A percentile compares a stretch with the other conserved stretches of the same genome.
Conservation (phyloP, 2,329 filamentous ascomycete genomes). For the Alternaria arbusti region DNA sequence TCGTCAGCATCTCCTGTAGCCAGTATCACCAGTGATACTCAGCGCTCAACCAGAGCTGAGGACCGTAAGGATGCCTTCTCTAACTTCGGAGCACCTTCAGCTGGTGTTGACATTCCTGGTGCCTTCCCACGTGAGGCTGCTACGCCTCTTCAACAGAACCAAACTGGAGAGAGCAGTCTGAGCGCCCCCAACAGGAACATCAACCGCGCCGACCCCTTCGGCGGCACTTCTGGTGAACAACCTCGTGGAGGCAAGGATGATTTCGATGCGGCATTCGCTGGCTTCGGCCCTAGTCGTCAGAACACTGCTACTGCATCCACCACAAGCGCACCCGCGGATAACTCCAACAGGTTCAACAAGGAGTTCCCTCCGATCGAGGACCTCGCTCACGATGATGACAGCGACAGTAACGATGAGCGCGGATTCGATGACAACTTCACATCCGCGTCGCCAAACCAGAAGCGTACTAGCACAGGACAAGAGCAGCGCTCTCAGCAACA, state of each 20-base stretch:
- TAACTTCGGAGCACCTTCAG: conserved; percentile 44
- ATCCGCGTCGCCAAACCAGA: conserved; percentile 59
- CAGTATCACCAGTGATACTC: conserved; percentile 49
- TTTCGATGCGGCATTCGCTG: conserved; percentile 84
- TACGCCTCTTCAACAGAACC: conserved; percentile 56
- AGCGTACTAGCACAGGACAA: conserved; percentile 35
- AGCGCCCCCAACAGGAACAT: conserved; percentile 55
- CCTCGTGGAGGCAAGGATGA: conserved; percentile 69
- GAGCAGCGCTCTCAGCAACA: conserved; percentile 34
- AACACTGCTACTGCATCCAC: conserved; percentile 50
- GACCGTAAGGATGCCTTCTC: conserved; percentile 51
- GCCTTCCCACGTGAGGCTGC: conserved; percentile 54
- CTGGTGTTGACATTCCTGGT: conserved; percentile 50
- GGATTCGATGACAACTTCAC: conserved; percentile 96
- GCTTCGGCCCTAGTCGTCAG: conserved; percentile 66
- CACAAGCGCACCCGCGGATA: conserved; percentile 36
- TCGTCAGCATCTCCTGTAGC: conserved; percentile 50
- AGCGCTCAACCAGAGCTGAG: conserved; percentile 44
- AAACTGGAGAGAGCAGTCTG: conserved; percentile 55
- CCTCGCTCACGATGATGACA: conserved; percentile 81
- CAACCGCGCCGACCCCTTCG: conserved; percentile 52
- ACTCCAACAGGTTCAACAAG: conserved; percentile 64
- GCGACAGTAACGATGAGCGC: conserved; percentile 69
- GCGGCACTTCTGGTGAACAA: conserved; percentile 38
- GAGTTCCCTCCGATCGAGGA: conserved; percentile 97